Percentiles rank a stretch among this genome's conserved stretches.
Conservation (phyloP, 768 basidiomycete species). For the Lactarius akahatsu region DNA sequence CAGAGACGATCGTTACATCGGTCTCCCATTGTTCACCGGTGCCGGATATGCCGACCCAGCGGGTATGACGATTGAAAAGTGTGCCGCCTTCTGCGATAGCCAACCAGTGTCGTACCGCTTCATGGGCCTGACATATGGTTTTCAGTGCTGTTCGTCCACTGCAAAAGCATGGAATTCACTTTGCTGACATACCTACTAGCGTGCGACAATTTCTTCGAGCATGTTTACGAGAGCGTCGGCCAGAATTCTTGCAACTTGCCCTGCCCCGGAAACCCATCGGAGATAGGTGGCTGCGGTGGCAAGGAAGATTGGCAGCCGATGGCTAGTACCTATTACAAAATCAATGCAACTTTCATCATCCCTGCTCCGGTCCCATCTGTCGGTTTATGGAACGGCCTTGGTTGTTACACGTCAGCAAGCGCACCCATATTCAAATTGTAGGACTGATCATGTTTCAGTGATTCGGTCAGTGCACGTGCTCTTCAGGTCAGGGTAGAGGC, state of each 20-base stretch:
- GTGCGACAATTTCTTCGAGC: background rate
- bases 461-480: conserved; percentile 37
- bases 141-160: conserved; percentile 51
- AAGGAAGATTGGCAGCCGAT: background rate
- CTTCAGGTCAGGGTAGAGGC: conserved; percentile 36
- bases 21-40: conserved; percentile 45
- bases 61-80: conserved; percentile 60
- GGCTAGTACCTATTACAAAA: background rate
- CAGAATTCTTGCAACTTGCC: conserved; percentile 45
- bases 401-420: background rate
- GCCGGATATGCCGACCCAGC: conserved; percentile 45
- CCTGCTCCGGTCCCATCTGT: background rate
- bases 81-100: conserved; percentile 44
- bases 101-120: conserved; percentile 47
- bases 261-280: conserved; percentile 40
- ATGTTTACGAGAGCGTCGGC: conserved; percentile 34
- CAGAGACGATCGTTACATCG: background rate
- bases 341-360: background rate
- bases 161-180: background rate
- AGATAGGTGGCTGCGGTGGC: background rate
- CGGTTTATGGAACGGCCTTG: background rate
- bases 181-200: background rate
- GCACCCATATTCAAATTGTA: background rate
- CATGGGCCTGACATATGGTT: conserved; percentile 65
- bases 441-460: conserved; percentile 30